A percentile compares a stretch with the other conserved stretches of the same genome.
Evolutionary conservation across 352 stramenopile genomes (phyloP).

Genomic region (Phytophthora podocarpi): DNA sequence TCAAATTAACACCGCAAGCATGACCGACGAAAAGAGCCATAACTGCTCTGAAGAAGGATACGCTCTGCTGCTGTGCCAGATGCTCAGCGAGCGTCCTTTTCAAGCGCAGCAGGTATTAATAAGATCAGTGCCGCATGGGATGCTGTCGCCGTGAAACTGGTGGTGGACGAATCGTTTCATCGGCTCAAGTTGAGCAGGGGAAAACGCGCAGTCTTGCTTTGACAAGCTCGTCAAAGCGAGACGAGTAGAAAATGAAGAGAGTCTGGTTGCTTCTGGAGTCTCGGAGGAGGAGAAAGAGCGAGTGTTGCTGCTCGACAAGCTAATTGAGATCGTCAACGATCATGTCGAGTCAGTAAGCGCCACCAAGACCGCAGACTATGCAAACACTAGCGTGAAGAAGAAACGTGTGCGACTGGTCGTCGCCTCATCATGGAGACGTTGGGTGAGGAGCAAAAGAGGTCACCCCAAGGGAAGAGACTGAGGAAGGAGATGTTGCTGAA

Average conservation of each 20-base stretch:
- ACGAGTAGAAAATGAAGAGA: conserved; percentile 3
- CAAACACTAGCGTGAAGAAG: conserved; percentile 6
- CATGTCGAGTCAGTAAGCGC: neutral
- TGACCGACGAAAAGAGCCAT: neutral
- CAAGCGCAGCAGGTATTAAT: neutral
- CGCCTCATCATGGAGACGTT: conserved; percentile 6
- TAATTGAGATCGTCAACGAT: conserved; percentile 9
- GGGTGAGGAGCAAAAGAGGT: neutral
- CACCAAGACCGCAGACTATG: neutral
- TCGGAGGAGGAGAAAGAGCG: conserved; percentile 1
- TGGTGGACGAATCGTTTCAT: too few species aligned
- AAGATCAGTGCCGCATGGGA: too few species aligned
- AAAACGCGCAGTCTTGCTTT: too few species aligned
- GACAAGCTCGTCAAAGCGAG: conserved; percentile 8
- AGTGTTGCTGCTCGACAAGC: conserved; percentile 4
- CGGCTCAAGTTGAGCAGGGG: too few species aligned
- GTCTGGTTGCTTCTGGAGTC: too few species aligned
- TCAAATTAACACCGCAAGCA: too few species aligned
- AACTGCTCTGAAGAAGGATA: conserved; percentile 7
- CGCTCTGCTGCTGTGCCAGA: neutral
- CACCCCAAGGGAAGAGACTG: neutral
- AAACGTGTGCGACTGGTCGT: neutral
- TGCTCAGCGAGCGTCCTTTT: conserved; percentile 1
- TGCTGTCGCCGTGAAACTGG: too few species aligned
- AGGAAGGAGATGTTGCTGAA: neutral